Base-by-base conservation (phyloP, 2,329 filamentous ascomycete genomes). In the Plectosphaerella plurivora region DNA sequence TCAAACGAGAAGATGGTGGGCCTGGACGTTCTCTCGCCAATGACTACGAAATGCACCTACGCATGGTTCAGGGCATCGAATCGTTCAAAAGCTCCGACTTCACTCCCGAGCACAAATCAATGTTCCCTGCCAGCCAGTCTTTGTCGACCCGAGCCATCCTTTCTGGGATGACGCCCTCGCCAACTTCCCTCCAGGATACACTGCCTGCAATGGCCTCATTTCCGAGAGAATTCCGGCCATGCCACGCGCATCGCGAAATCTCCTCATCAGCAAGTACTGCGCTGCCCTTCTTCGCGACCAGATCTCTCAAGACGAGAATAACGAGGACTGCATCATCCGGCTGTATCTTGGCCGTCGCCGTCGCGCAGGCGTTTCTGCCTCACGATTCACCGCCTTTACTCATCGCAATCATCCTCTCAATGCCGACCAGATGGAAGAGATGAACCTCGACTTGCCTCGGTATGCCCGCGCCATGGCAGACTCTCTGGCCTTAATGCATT, bases 381-480 rank as follows among this genome's bases (percentile, higher is more conserved):
- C 46, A 15, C 25, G 46, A 5, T 48, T 48, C 16, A 28, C 46
- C 9, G 46, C 46, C 12, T 48, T 48, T 11, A 37, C 28, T 10
- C 46, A 39, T 15, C 25, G 20, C 33, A 14, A 45, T 39, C 12
- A 48, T 24, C 22, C 73, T 72, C 0, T 48, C 20, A 16, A 48
- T 16, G 15, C 75, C 0, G 71, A 83, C 51, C 74, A 82, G 51
- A 73, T 82, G 61, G 68, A 76, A 22, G 61, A 68, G 0, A 59
- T 82, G 0, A 60, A 57, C 0, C 60, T 81, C 0, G 55, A 68
- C 1, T 22, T 51, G 1, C 5, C 49, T 0, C 55, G 63, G 0
- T 80, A 78, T 54, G 73, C 75, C 0, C 50, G 51, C 1, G 62
- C 65, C 0, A 79, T 83, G 70, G 81, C 65, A 82, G 0, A 69